These are phyloP conservation scores for Cryptococcus sp. DNA, from an alignment of 1,284 basidiomycete species.

Conservation along the genomic window DNA sequence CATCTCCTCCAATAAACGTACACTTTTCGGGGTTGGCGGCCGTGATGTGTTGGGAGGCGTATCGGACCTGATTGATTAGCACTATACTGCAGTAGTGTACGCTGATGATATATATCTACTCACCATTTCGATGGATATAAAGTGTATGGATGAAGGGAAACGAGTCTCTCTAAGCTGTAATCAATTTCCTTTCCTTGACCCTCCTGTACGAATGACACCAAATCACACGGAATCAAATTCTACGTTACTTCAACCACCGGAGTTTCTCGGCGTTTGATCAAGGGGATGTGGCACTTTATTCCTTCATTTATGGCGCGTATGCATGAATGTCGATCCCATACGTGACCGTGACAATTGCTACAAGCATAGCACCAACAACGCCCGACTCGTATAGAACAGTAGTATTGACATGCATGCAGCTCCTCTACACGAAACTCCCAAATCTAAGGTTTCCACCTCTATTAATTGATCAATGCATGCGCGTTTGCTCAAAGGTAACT, in stretches of 20 bases:
- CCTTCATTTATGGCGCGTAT: too few species aligned
- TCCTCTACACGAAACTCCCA: too few species aligned
- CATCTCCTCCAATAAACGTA: conserved; percentile 48
- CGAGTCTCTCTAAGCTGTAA: too few species aligned
- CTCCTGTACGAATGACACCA: conserved; percentile 5
- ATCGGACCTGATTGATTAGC: conserved; percentile 64
- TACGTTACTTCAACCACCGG: conserved; percentile 4
- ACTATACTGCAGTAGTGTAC: too few species aligned
- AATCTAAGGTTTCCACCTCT: too few species aligned
- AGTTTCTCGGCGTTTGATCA: conserved; percentile 27
- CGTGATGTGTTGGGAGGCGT: conserved; percentile 72
- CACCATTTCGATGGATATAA: neutral
- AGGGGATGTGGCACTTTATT: neutral
- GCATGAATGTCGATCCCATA: too few species aligned
- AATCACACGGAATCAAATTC: conserved; percentile 3
- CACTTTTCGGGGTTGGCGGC: conserved; percentile 91
- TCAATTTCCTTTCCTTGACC: neutral
- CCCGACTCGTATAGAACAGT: too few species aligned
- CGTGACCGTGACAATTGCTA: too few species aligned
- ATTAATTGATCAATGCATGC: too few species aligned
- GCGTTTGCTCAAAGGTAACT: too few species aligned
- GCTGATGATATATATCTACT: neutral
- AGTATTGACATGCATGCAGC: too few species aligned
- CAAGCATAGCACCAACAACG: too few species aligned
- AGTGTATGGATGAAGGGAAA: neutral